Base-by-base conservation (phyloP, 1,284 basidiomycete genomes). In the Tylopilus sp. region DNA sequence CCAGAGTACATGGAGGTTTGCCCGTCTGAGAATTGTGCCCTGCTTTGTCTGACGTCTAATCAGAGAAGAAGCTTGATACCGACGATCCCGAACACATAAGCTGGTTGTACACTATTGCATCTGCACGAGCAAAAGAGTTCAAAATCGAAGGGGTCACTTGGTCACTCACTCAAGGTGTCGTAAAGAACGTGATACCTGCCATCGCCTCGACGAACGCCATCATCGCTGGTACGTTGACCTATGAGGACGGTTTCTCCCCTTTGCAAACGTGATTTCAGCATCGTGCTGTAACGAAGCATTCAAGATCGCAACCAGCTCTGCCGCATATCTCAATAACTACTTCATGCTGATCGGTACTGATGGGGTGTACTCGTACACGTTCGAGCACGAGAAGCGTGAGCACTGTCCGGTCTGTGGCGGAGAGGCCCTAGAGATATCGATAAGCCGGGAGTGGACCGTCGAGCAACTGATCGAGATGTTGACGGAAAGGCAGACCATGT, bases 151-250 rank as follows among this genome's bases (percentile, higher is more conserved):
- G 96, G 33, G 94, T 99, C 24, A 98, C 94, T 4, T 99, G 95
- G 92, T 87, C 89, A 5, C 75, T 97, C 38, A 99, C 96, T 0
- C 96, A 99, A 69, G 96, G 96, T 41, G 96, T 99, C 30, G 94
- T 99, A 45, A 99, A 99, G 77, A 97, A 98, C 67, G 98, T 99
- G 69, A 99, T 99, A 57, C 95, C 95, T 12, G 95, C 96, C 29
- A 96, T 98, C 57, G 94, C 94, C 1, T 94, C 91, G 2, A 97
- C 94, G 10, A 97, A 96, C 62, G 93, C 94, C 37, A 93, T 97
- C 66, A 94, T 98, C 56, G 90, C 94, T 29, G 91, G 91, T 90
- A 57, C 30, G 74, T 63, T 43, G 12, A 17, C 42, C 34, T 9
- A 2, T 7, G 37, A 17, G 21, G 21, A 53, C 38, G 29, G 44